Percentiles rank a stretch among this genome's conserved stretches.
phyloP scores from a whole-genome alignment of 2,329 filamentous ascomycete genomes.

The Aureobasidium zeae region DNA sequence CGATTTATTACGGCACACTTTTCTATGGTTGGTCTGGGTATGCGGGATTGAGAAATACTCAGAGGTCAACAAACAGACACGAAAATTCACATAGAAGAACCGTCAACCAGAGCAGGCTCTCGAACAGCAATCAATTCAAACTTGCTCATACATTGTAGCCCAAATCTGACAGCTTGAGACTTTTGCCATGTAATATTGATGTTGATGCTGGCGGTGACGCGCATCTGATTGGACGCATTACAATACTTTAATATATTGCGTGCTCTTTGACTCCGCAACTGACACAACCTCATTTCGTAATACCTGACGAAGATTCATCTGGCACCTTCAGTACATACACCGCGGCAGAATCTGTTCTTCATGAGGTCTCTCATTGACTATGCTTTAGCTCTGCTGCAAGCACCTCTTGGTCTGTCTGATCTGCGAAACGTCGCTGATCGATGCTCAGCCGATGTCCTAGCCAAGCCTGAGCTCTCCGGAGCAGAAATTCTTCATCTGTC shows the following conservation, averaged over 20 bases:
- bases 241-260: too few species aligned
- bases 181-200: too few species aligned
- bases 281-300: too few species aligned
- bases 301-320: too few species aligned
- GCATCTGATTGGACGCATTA: too few species aligned
- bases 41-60: constrained; percentile 10
- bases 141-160: not conserved
- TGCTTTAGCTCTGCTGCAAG: constrained; percentile 1
- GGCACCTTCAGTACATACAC: too few species aligned
- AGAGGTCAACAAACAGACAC: constrained; percentile 2
- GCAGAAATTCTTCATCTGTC: not conserved
- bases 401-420: not conserved
- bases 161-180: not conserved
- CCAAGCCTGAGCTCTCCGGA: constrained; percentile 1
- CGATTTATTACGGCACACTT: constrained; percentile 1
- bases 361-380: constrained; percentile 2
- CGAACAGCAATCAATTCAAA: not conserved
- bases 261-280: too few species aligned
- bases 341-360: too few species aligned
- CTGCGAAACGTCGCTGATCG: not conserved
- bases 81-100: constrained; percentile 3
- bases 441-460: constrained; percentile 1
- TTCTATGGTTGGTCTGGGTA: constrained; percentile 12
- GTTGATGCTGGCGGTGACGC: too few species aligned
- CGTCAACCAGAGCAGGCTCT: constrained; percentile 1